Evolutionary conservation across 306 rosid species (phyloP).

Genomic region (Aeschynomene evenia): DNA sequence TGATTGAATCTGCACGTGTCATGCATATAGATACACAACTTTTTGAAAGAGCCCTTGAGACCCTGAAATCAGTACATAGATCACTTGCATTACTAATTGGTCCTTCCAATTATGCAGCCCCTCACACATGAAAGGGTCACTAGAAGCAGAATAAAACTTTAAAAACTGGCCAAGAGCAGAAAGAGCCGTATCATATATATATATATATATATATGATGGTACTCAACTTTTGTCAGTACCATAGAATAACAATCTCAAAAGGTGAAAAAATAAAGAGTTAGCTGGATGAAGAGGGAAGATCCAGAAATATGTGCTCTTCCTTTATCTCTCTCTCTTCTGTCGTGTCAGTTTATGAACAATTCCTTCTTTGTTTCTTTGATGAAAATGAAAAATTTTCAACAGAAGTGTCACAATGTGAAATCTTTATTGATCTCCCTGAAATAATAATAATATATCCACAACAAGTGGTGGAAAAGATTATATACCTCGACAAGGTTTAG

Average conservation of each 20-base stretch:
- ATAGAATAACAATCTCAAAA: slow-evolving; percentile 28
- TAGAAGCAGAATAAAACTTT: slow-evolving; percentile 30
- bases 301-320: slow-evolving; percentile 34
- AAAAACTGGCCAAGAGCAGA: slow-evolving; percentile 31
- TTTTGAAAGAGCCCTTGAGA: neutral
- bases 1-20: slow-evolving; percentile 8
- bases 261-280: slow-evolving; percentile 16
- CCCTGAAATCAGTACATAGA: neutral
- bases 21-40: neutral
- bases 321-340: neutral
- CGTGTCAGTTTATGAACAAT: neutral
- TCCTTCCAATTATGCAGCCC: slow-evolving; percentile 30
- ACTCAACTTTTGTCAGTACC: slow-evolving; percentile 21
- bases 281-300: slow-evolving; percentile 35
- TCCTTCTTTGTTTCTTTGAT: neutral
- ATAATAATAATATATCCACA: slow-evolving; percentile 19
- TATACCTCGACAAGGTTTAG: neutral
- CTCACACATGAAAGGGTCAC: slow-evolving; percentile 31
- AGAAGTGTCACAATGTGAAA: neutral
- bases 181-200: slow-evolving; percentile 21
- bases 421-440: slow-evolving; percentile 3
- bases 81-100: neutral
- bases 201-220: no score
- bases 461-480: slow-evolving; percentile 7
- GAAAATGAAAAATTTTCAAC: neutral